These are phyloP conservation scores for Stropharia rugosoannulata DNA, from an alignment of 768 basidiomycete genomes.

Conservation along the genomic window DNA sequence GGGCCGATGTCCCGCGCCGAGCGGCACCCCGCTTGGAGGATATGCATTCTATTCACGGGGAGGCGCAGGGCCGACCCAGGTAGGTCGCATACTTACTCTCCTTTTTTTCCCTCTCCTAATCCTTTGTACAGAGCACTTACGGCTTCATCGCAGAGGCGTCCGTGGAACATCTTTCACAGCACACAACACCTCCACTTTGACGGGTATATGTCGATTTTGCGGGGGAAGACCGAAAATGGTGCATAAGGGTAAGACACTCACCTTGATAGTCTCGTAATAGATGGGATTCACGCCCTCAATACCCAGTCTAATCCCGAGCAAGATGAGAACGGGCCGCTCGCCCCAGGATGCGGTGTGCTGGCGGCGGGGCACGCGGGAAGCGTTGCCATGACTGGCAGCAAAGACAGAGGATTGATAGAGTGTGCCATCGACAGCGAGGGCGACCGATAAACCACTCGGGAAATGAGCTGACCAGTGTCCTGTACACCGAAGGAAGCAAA, in stretches of 20 bases:
- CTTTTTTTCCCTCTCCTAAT: too few relatives aligned
- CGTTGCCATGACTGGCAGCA: conserved; percentile 59
- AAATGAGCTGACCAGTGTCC: conserved; percentile 75
- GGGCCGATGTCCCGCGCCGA: too few relatives aligned
- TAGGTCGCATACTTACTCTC: too few relatives aligned
- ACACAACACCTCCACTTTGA: too few relatives aligned
- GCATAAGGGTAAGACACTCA: conserved; percentile 14
- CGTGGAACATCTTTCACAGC: too few relatives aligned
- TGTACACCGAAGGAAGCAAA: conserved; percentile 24
- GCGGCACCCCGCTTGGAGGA: too few relatives aligned
- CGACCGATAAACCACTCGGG: conserved; percentile 81
- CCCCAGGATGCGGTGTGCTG: conserved; percentile 60
- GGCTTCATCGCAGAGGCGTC: too few relatives aligned
- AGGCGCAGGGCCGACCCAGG: too few relatives aligned
- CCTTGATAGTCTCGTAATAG: conserved; percentile 79
- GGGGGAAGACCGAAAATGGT: neutral
- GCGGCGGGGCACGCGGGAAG: conserved; percentile 27
- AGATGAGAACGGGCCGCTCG: conserved; percentile 76
- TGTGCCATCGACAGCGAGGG: conserved; percentile 79
- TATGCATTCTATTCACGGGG: too few relatives aligned
- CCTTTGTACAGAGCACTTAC: too few relatives aligned
- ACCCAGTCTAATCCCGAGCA: conserved; percentile 86
- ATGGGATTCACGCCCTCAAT: conserved; percentile 94
- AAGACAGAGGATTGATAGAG: conserved; percentile 87
- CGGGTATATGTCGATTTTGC: too few relatives aligned